These are phyloP conservation scores for Cladosporium austrohemisphaericum DNA, from an alignment of 2,329 filamentous ascomycete species.

Conservation along the genomic window DNA sequence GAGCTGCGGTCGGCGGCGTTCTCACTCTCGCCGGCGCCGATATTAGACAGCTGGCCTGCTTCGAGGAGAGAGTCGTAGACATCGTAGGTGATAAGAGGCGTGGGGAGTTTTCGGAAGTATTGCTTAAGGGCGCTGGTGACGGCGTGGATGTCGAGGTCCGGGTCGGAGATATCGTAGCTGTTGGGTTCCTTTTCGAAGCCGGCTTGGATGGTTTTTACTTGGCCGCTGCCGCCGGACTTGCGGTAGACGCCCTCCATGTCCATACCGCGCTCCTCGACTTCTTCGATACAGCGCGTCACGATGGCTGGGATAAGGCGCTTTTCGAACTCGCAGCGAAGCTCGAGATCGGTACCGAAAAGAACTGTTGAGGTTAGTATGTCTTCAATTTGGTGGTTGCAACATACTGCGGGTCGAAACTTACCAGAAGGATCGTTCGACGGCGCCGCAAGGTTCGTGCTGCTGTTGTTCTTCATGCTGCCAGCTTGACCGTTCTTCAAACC, in stretches of 20 bases:
- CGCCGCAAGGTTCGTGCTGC: slow-evolving; percentile 39
- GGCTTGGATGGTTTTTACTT: slow-evolving; percentile 84
- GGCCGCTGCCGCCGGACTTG: slow-evolving; percentile 89
- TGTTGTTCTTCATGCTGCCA: slow-evolving; percentile 42
- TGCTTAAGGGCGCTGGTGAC: slow-evolving; percentile 95
- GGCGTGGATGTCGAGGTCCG: slow-evolving; percentile 89
- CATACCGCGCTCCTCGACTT: slow-evolving; percentile 95
- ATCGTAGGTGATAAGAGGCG: slow-evolving; percentile 84
- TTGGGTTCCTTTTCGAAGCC: slow-evolving; percentile 77
- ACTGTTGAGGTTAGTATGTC: slow-evolving; percentile 35
- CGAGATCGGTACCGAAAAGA: slow-evolving; percentile 86
- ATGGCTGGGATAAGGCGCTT: slow-evolving; percentile 85
- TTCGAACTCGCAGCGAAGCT: slow-evolving; percentile 81
- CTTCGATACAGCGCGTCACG: slow-evolving; percentile 89
- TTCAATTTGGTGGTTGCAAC: no score
- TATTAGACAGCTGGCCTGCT: slow-evolving; percentile 48
- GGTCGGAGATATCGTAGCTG: slow-evolving; percentile 89
- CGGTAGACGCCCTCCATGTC: slow-evolving; percentile 96
- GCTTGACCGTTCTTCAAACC: slow-evolving; percentile 28
- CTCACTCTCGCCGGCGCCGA: slow-evolving; percentile 41
- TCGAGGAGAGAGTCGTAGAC: slow-evolving; percentile 88
- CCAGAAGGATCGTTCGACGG: slow-evolving; percentile 32
- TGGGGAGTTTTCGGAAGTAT: slow-evolving; percentile 91
- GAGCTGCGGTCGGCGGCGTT: slow-evolving; percentile 74
- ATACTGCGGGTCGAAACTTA: slow-evolving; percentile 21